These are phyloP conservation scores for Achlya hypogyna DNA, from an alignment of 352 stramenopile genomes.

Conservation along the genomic window DNA sequence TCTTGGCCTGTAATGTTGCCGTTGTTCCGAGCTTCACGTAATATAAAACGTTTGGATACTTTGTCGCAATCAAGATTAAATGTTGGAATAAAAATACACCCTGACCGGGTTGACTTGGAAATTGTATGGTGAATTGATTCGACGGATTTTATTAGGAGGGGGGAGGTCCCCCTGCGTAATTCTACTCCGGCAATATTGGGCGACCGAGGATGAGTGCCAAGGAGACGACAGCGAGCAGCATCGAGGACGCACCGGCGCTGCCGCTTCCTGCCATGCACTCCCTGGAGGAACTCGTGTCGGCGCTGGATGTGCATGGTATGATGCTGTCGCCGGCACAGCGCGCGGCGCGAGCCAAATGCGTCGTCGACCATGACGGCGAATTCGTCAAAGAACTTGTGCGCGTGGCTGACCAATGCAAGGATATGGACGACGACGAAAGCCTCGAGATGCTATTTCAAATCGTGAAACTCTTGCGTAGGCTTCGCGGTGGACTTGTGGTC, in stretches of 20 bases:
- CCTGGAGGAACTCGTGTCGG: neutral
- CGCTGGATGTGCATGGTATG: constrained; percentile 1
- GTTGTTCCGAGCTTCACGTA: neutral
- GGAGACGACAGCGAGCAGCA: neutral
- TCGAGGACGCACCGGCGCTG: neutral
- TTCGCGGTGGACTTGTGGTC: neutral
- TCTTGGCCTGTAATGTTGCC: neutral
- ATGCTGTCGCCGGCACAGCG: constrained; percentile 14
- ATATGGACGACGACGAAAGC: constrained; percentile 20
- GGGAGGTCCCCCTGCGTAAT: neutral
- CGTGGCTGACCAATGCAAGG: constrained; percentile 17
- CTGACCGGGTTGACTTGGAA: neutral
- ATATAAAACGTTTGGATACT: neutral
- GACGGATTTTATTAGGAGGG: neutral
- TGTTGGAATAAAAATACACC: neutral
- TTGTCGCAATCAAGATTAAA: neutral
- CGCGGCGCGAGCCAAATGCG: constrained; percentile 7
- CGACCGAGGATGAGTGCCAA: neutral
- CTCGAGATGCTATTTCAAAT: constrained; percentile 18
- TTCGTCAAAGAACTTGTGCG: constrained; percentile 19
- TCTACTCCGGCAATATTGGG: neutral
- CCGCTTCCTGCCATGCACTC: constrained; percentile 15
- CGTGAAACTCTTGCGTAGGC: constrained; percentile 11
- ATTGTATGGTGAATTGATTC: neutral
- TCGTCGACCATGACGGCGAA: constrained; percentile 16